These are phyloP conservation scores for Teratosphaeria epicoccoides DNA, from an alignment of 2,329 filamentous ascomycete genomes.

Conservation along the genomic window DNA sequence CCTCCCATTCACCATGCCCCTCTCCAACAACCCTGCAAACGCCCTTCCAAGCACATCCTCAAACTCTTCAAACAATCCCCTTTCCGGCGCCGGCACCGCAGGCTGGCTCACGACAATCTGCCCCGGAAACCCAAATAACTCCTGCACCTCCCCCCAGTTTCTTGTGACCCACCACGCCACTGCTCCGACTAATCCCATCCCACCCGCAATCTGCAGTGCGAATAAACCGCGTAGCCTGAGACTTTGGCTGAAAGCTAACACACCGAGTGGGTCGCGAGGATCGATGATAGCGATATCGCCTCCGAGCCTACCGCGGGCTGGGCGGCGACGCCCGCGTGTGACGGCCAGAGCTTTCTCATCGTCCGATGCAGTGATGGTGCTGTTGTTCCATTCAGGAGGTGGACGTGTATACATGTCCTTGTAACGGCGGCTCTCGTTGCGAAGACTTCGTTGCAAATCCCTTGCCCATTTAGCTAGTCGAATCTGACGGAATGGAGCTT, in stretches of 20 bases:
- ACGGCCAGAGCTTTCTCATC: constrained; percentile 24
- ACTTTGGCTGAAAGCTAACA: constrained; percentile 52
- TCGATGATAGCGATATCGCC: constrained; percentile 31
- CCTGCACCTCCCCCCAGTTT: constrained; percentile 22
- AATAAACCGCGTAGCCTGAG: constrained; percentile 55
- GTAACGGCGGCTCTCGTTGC: constrained; percentile 61
- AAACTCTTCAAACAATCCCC: constrained; percentile 4
- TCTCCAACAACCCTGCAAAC: background rate
- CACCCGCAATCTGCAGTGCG: constrained; percentile 62
- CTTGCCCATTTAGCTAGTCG: constrained; percentile 71
- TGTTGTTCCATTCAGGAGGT: constrained; percentile 49
- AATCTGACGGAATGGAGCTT: constrained; percentile 53
- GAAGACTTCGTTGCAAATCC: constrained; percentile 65
- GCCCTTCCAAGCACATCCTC: constrained; percentile 9
- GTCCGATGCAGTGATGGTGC: constrained; percentile 17
- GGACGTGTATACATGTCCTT: constrained; percentile 43
- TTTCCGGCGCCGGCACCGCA: constrained; percentile 10
- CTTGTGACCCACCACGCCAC: constrained; percentile 36
- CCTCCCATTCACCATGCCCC: background rate
- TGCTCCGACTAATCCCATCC: constrained; percentile 63
- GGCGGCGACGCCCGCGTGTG: constrained; percentile 17
- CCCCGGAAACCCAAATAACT: constrained; percentile 13
- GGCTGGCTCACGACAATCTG: constrained; percentile 1
- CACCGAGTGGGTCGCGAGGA: constrained; percentile 66
- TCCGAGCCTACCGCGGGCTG: constrained; percentile 22